A percentile compares a stretch with the other conserved stretches of the same genome.
phyloP scores from a whole-genome alignment of 1,284 basidiomycete genomes.

The Wolfiporia cocos region DNA sequence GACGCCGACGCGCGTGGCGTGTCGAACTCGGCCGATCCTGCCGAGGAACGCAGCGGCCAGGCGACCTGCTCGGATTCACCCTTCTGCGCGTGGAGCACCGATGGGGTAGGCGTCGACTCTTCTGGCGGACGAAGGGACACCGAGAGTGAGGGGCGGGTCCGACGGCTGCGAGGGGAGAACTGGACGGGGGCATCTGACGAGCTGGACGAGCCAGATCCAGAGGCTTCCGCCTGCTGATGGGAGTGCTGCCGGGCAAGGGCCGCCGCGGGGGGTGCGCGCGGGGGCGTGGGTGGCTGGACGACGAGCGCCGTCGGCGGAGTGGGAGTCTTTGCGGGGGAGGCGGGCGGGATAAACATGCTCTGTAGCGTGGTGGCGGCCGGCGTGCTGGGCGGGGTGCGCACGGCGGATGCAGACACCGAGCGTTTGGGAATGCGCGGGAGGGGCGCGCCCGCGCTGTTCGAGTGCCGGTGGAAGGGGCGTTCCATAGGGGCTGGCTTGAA shows the following conservation, averaged over 20 bases:
- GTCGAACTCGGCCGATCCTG: neutral
- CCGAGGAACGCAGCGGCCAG: conserved; percentile 13
- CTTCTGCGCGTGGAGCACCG: conserved; percentile 23
- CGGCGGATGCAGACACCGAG: conserved; percentile 22
- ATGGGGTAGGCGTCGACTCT: conserved; percentile 36
- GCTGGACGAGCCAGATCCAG: conserved; percentile 22
- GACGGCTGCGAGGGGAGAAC: conserved; percentile 22
- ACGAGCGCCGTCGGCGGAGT: conserved; percentile 14
- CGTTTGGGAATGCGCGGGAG: conserved; percentile 52
- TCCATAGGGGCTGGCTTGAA: conserved; percentile 14
- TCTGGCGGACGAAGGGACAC: conserved; percentile 31
- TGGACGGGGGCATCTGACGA: conserved; percentile 23
- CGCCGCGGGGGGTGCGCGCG: conserved; percentile 9
- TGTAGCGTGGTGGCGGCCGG: conserved; percentile 9
- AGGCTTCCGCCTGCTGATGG: conserved; percentile 1
- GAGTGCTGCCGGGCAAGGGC: conserved; percentile 2
- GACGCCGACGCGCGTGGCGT: conserved; percentile 11
- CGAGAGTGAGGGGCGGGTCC: conserved; percentile 26
- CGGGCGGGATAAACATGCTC: conserved; percentile 14
- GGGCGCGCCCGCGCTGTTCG: conserved; percentile 48
- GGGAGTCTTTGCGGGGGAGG: conserved; percentile 13
- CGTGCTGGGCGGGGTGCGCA: conserved; percentile 6
- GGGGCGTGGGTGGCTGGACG: conserved; percentile 27
- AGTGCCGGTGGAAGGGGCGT: conserved; percentile 31
- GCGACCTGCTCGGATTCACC: conserved; percentile 11